These are phyloP conservation scores for Alternaria ethzedia DNA, from an alignment of 2,329 filamentous ascomycete genomes.

Conservation along the genomic window DNA sequence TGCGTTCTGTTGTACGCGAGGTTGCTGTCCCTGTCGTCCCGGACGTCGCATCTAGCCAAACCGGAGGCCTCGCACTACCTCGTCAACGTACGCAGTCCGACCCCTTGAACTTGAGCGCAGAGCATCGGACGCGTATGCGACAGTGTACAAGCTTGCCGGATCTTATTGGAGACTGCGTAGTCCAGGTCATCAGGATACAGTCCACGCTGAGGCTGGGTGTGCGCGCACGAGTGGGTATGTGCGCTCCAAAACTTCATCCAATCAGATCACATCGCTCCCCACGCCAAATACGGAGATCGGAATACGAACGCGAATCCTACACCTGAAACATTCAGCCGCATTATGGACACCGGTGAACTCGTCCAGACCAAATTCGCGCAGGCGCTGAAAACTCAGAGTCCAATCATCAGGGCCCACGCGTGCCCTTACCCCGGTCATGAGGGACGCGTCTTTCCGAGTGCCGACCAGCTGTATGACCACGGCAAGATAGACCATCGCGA, in stretches of 20 bases:
- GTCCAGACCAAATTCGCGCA: conserved; percentile 36
- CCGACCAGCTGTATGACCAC: conserved; percentile 36
- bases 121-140: not conserved
- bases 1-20: not conserved
- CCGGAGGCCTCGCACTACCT: not conserved
- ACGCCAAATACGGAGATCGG: not conserved
- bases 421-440: conserved; percentile 41
- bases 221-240: not conserved
- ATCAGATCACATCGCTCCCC: not conserved
- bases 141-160: not conserved
- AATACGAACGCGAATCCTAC: not conserved
- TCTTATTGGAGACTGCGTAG: not conserved
- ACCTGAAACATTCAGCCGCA: conserved; percentile 3
- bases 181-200: not conserved
- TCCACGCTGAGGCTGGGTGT: not conserved
- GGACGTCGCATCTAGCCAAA: not conserved
- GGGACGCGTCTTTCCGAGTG: conserved; percentile 36
- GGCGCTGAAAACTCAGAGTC: conserved; percentile 34
- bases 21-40: not conserved
- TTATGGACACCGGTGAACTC: conserved; percentile 27
- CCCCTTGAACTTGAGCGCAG: not conserved
- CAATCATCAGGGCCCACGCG: conserved; percentile 20
- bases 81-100: not conserved
- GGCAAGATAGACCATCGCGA: conserved; percentile 34
- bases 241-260: not conserved